phyloP scores from a whole-genome alignment of 805 yeast species.

The Saturnispora besseyi region DNA sequence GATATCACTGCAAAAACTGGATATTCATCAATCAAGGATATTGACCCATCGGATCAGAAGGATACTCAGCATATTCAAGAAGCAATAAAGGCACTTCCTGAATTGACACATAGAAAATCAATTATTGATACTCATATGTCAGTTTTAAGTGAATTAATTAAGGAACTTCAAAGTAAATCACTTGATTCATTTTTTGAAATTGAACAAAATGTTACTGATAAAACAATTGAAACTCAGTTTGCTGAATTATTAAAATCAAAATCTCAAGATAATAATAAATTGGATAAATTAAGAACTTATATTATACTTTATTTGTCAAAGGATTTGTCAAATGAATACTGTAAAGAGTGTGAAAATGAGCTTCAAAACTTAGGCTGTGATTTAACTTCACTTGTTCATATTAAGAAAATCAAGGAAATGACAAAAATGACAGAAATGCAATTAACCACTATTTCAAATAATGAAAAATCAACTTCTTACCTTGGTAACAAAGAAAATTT shows the following conservation, averaged over 20 bases:
- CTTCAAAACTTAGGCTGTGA: constrained; percentile 51
- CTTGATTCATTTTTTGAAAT: constrained; percentile 89
- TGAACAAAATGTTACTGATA: constrained; percentile 71
- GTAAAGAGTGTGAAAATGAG: constrained; percentile 51
- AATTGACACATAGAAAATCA: constrained; percentile 76
- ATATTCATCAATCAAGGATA: constrained; percentile 64
- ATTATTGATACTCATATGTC: constrained; percentile 96
- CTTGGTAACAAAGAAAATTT: constrained; percentile 36
- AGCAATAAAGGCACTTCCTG: constrained; percentile 89
- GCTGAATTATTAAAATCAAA: constrained; percentile 42
- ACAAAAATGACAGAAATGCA: constrained; percentile 41
- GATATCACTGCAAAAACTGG: constrained; percentile 72
- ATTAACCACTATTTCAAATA: constrained; percentile 22
- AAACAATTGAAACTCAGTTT: constrained; percentile 49
- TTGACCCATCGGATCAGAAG: constrained; percentile 47
- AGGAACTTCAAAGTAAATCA: constrained; percentile 76
- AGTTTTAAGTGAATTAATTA: constrained; percentile 74
- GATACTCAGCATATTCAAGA: constrained; percentile 67
- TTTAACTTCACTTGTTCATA: constrained; percentile 57
- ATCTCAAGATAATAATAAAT: constrained; percentile 45
- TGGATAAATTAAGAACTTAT: constrained; percentile 83
- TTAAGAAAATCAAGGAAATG: constrained; percentile 73
- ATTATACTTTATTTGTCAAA: constrained; percentile 62
- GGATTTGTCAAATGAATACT: constrained; percentile 39
- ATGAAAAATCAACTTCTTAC: constrained; percentile 26